Conservation (phyloP, 805 yeast species). For the Lipomyces orientalis region DNA sequence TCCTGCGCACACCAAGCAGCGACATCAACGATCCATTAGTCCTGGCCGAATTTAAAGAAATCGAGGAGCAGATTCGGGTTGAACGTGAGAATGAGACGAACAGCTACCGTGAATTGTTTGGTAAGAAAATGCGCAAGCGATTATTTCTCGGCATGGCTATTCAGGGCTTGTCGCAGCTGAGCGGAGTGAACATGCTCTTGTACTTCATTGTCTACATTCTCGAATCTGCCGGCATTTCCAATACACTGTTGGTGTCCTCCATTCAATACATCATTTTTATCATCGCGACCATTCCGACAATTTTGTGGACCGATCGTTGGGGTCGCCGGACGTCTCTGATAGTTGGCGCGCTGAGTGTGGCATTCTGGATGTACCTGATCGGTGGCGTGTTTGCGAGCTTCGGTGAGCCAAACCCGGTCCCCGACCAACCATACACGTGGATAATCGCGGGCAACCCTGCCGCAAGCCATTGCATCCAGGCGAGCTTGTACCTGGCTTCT, state of each 20-base stretch:
- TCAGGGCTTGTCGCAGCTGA: slow-evolving; percentile 45
- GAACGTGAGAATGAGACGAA: slow-evolving; percentile 29
- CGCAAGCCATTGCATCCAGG: slow-evolving; percentile 57
- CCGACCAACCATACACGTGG: slow-evolving; percentile 51
- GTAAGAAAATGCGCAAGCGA: slow-evolving; percentile 25
- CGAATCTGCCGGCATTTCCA: slow-evolving; percentile 55
- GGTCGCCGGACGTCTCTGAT: slow-evolving; percentile 72
- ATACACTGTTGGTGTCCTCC: slow-evolving; percentile 52
- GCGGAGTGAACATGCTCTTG: slow-evolving; percentile 55
- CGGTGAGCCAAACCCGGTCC: slow-evolving; percentile 47
- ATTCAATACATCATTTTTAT: slow-evolving; percentile 56
- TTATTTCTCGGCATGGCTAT: slow-evolving; percentile 48
- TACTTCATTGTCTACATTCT: slow-evolving; percentile 45
- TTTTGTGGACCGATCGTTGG: slow-evolving; percentile 58
- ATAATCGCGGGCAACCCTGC: slow-evolving; percentile 59
- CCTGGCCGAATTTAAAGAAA: slow-evolving; percentile 35
- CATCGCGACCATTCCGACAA: slow-evolving; percentile 60
- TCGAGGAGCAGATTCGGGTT: slow-evolving; percentile 32
- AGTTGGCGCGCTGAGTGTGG: slow-evolving; percentile 68
- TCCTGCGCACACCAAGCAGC: slow-evolving; percentile 47
- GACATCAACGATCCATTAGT: slow-evolving; percentile 36
- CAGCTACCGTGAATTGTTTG: slow-evolving; percentile 25
- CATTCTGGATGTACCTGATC: slow-evolving; percentile 65
- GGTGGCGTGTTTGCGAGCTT: slow-evolving; percentile 66
- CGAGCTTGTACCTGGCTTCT: slow-evolving; percentile 62